Conservation (phyloP, 2,329 filamentous ascomycete genomes). For the Pestalotiopsis fici region DNA sequence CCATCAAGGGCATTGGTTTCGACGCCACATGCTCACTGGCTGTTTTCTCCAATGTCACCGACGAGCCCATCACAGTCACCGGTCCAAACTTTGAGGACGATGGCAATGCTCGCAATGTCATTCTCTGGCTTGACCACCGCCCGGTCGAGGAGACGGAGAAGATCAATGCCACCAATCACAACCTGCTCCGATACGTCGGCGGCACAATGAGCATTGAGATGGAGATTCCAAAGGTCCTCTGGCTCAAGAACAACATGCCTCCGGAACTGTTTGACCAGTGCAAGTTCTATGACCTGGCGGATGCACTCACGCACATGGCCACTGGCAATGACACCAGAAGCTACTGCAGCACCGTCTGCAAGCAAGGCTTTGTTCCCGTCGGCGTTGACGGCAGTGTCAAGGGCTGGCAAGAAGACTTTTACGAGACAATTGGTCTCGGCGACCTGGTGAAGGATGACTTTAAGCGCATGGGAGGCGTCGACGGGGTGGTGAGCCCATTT, state of each 20-base stretch:
- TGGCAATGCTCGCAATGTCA: constrained; percentile 87
- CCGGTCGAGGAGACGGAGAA: constrained; percentile 87
- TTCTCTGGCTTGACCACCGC: constrained; percentile 96
- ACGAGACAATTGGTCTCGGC: constrained; percentile 80
- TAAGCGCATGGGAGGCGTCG: constrained; percentile 89
- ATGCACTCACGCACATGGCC: constrained; percentile 91
- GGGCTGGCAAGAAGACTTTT: constrained; percentile 97
- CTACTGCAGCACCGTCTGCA: constrained; percentile 95
- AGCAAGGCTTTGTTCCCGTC: constrained; percentile 96
- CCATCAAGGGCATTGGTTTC: constrained; percentile 90
- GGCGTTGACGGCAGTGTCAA: constrained; percentile 96
- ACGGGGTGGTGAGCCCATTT: constrained; percentile 81
- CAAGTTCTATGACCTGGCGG: constrained; percentile 95
- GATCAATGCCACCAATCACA: constrained; percentile 92
- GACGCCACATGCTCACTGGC: constrained; percentile 98
- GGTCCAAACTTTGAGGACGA: constrained; percentile 81
- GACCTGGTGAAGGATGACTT: constrained; percentile 86
- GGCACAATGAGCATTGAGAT: constrained; percentile 99
- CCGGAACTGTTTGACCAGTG: constrained; percentile 85
- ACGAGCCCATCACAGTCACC: constrained; percentile 89
- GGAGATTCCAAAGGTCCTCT: constrained; percentile 98
- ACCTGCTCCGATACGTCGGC: constrained; percentile 91
- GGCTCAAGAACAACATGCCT: constrained; percentile 99
- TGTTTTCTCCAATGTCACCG: constrained; percentile 85
- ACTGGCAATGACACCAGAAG: constrained; percentile 90